Percentiles rank a stretch among this genome's conserved stretches.
These are phyloP conservation scores for Erysimum pusillum DNA, from an alignment of 441 rosid species.

Conservation along the genomic window DNA sequence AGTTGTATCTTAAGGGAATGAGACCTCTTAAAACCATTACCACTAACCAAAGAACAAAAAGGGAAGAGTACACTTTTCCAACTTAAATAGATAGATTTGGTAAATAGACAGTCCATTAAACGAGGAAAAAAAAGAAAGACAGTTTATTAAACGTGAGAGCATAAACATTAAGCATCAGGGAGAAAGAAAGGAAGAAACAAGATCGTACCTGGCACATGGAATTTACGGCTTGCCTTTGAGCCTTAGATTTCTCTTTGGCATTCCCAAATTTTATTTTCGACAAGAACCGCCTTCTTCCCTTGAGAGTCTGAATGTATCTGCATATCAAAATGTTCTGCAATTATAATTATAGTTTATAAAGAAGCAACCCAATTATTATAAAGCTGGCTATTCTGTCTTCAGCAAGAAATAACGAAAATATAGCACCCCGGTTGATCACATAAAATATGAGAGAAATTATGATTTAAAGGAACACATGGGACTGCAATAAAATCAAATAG, in stretches of 20 bases:
- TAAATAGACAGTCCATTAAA: conserved; percentile 7
- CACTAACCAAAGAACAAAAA: conserved; percentile 14
- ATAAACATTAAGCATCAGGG: conserved; percentile 23
- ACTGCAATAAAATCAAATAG: conserved; percentile 6
- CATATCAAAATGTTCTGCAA: conserved; percentile 23
- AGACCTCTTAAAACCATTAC: conserved; percentile 7
- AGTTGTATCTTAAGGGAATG: conserved; percentile 1
- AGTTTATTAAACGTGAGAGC: conserved; percentile 2
- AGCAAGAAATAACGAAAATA: conserved; percentile 11
- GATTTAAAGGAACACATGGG: conserved; percentile 15
- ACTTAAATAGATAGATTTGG: conserved; percentile 6
- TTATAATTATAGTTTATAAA: conserved; percentile 6
- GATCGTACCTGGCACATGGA: conserved; percentile 90
- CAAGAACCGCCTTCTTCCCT: conserved; percentile 93
- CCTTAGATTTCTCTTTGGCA: conserved; percentile 83
- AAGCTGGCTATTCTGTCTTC: background rate
- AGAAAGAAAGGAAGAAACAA: conserved; percentile 14
- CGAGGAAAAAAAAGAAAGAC: background rate
- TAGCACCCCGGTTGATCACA: conserved; percentile 14
- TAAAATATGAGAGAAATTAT: conserved; percentile 7
- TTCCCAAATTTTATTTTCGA: conserved; percentile 93
- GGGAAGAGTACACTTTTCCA: conserved; percentile 1
- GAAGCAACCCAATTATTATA: conserved; percentile 14
- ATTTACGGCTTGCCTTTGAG: conserved; percentile 98
- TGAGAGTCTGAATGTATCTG: conserved; percentile 92